Evolutionary conservation across 257 asterid genomes (phyloP).

Genomic region (Gentiana macrophylla): DNA sequence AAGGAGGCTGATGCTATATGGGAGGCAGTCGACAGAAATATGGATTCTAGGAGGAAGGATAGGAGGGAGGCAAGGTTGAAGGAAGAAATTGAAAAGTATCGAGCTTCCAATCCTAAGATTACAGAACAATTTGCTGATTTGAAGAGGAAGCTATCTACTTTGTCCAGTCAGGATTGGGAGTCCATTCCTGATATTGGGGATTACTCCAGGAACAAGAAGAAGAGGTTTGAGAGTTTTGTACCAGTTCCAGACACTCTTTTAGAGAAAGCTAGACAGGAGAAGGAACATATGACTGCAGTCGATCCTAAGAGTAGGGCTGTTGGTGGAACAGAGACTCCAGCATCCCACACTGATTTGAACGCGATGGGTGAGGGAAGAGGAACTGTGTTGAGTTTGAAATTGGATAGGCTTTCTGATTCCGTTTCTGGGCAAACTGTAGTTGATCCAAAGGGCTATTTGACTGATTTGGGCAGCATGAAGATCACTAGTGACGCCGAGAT

Average conservation of each 20-base stretch:
- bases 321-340: constrained; percentile 93
- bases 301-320: constrained; percentile 78
- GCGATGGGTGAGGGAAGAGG: constrained; percentile 98
- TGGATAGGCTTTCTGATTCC: constrained; percentile 77
- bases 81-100: constrained; percentile 82
- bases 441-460: constrained; percentile 94
- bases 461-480: constrained; percentile 92
- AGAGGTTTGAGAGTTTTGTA: constrained; percentile 81
- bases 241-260: constrained; percentile 83
- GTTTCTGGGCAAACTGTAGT: constrained; percentile 85
- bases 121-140: constrained; percentile 88
- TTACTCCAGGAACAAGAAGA: constrained; percentile 81
- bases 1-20: constrained; percentile 83
- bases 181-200: constrained; percentile 87
- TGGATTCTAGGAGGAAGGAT: constrained; percentile 87
- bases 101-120: constrained; percentile 81
- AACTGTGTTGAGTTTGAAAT: constrained; percentile 72
- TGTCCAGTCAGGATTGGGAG: constrained; percentile 77
- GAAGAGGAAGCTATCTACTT: constrained; percentile 59
- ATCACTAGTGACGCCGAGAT: constrained; percentile 91
- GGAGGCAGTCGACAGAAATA: constrained; percentile 75
- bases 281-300: constrained; percentile 78
- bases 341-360: constrained; percentile 83
- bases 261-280: constrained; percentile 93
- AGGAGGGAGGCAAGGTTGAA: constrained; percentile 90